Evolutionary conservation across 495 filamentous ascomycete species (phyloP), one percentile per base, ranked within the genome.

Genomic region (Xylaria grammica): DNA sequence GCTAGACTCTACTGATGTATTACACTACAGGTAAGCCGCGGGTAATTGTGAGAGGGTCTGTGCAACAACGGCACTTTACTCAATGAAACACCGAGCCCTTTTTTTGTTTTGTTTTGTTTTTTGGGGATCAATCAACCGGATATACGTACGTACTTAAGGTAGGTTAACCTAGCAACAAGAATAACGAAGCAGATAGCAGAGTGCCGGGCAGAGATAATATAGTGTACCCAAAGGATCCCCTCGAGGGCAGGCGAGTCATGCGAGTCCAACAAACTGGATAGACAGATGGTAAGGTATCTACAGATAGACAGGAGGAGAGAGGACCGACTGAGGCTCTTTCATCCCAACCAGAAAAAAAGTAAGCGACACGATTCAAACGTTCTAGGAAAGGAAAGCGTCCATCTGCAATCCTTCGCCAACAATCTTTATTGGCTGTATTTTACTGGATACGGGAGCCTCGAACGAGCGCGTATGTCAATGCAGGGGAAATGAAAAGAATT

Each of bases 31-130:
- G 19, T 11, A 48, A 42, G 19, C 42, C 34, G 26, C 56, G 24
- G 56, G 56, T 48, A 59, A 59, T 59, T 48, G 17, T 59, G 42
- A 59, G 26, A 34, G 11, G 56, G 56, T 59, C 56, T 59, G 56
- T 59, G 56, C 56, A 48, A 59, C 56, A 26, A 48, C 56, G 56
- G 56, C 56, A 59, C 54, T 44, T 58, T 24, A 36, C 32, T 36
- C 11, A 42, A 17, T 59, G 56, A 59, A 59, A 48, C 56, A 59
- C 56, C 40, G 42, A 59, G 56, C 56, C 56, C 13, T 27, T 46
- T 17, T 48, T 1, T 24, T n/a, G n/a, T n/a, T n/a, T n/a, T n/a
- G n/a, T n/a, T n/a, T n/a, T n/a, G n/a, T n/a, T n/a, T n/a, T n/a
- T n/a, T n/a, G n/a, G n/a, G 15, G 32, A 36, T 36, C 32, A 36